These are phyloP conservation scores for Barnettozyma wickerhamii DNA, from an alignment of 805 yeast genomes.

Conservation along the genomic window DNA sequence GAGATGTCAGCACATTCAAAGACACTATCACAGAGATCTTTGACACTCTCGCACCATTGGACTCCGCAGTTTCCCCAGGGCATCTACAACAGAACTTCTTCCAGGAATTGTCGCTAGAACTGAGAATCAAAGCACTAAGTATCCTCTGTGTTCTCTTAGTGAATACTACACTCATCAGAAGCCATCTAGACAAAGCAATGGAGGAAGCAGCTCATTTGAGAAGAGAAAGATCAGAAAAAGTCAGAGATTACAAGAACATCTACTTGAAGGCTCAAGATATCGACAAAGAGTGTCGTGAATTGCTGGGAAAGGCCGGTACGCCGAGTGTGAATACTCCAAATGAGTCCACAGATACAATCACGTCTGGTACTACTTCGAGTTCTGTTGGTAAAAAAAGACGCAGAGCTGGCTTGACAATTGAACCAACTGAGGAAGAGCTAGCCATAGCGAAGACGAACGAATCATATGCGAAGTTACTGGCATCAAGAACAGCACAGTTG, in stretches of 20 bases:
- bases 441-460: slow-evolving; percentile 34
- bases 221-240: slow-evolving; percentile 60
- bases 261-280: slow-evolving; percentile 47
- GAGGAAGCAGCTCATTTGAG: slow-evolving; percentile 60
- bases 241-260: slow-evolving; percentile 52
- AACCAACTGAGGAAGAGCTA: slow-evolving; percentile 38
- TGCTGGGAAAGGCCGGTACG: slow-evolving; percentile 19
- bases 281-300: slow-evolving; percentile 36
- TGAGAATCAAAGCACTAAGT: slow-evolving; percentile 53
- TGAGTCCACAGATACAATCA: not conserved
- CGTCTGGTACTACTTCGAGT: not conserved
- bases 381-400: slow-evolving; percentile 20
- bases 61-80: slow-evolving; percentile 42
- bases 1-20: slow-evolving; percentile 51
- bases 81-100: slow-evolving; percentile 51
- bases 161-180: slow-evolving; percentile 54
- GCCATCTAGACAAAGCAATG: slow-evolving; percentile 61
- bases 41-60: slow-evolving; percentile 53
- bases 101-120: slow-evolving; percentile 42
- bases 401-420: slow-evolving; percentile 30
- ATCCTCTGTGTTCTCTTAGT: slow-evolving; percentile 61
- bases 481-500: slow-evolving; percentile 37
- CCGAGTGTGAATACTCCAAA: slow-evolving; percentile 12
- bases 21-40: slow-evolving; percentile 47
- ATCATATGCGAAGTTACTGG: slow-evolving; percentile 40